Base-by-base conservation (phyloP, 2,329 filamentous ascomycete species). In the Mollisiaceae sp. region DNA sequence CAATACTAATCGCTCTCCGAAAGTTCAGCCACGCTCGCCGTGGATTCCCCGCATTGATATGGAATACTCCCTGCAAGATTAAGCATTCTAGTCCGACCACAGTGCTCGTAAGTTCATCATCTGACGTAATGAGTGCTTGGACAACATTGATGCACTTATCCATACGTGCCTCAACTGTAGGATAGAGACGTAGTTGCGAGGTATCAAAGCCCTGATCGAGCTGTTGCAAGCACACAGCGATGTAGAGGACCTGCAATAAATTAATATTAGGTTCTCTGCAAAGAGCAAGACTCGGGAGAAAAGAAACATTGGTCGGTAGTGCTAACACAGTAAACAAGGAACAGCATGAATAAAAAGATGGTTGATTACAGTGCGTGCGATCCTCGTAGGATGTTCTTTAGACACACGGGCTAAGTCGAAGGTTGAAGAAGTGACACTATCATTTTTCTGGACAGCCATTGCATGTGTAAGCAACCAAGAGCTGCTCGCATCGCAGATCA, bases 61-160 rank as follows among this genome's bases (percentile, higher is more conserved):
- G 75, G 67, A 80, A 83, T 24, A 83, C 75, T 14, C 77, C 77
- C 66, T 85, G 80, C 0, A 85, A 75, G 68, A 85, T 77, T n/a
- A 86, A 75, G 59, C 82, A 82, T 65, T 85, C 81, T 6, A 86
- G 71, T 0, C 82, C 85, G 71, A 87, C 84, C 1, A 82, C 71
- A 2, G 80, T 83, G 27, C 73, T 75, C 0, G 82, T 70, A 0
- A 86, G 71, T 2, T 81, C 79, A 59, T 85, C 81, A 32, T 85
- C 79, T 15, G 76, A 77, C 0, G 81, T 82, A 0, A 87, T 79
- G 32, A 73, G 67, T 4, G 70, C 67, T 60, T 71, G 66, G 27
- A 75, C 66, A 14, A 70, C 71, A 8, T 67, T 60, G 22, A 75
- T 62, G 43, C 70, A 73, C 36, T 70, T 71, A 8, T 75, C 72